Conservation (phyloP, 441 rosid genomes). For the Arabidopsis hybrid region DNA sequence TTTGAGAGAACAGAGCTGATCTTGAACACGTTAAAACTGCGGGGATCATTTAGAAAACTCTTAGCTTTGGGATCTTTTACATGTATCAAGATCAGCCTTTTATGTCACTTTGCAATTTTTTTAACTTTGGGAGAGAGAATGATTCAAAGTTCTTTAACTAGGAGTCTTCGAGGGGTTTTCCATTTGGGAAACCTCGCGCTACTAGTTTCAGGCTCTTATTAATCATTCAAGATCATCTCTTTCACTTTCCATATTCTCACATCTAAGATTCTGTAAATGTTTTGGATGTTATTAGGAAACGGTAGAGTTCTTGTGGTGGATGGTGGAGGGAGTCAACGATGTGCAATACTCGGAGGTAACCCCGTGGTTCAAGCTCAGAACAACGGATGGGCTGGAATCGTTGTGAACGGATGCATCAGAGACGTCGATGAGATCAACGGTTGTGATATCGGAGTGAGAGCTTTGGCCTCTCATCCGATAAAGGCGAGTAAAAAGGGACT, state of each 20-base stretch:
- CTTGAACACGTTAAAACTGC: not conserved
- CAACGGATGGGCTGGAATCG: constrained; percentile 96
- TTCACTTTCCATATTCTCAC: not conserved
- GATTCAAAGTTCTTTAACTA: not conserved
- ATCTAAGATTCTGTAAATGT: not conserved
- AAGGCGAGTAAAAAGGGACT: constrained; percentile 92
- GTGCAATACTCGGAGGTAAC: constrained; percentile 91
- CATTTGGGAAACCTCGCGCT: not conserved
- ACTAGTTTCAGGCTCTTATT: not conserved
- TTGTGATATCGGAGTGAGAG: constrained; percentile 98
- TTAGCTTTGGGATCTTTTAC: not conserved
- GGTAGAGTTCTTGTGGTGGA: constrained; percentile 97
- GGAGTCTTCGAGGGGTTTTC: not conserved
- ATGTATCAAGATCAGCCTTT: not conserved
- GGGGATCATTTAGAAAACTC: too few relatives aligned
- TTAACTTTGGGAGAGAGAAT: not conserved
- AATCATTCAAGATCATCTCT: not conserved
- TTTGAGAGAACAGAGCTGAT: not conserved
- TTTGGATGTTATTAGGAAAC: constrained; percentile 41
- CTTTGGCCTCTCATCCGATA: constrained; percentile 92
- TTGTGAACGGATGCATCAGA: constrained; percentile 89
- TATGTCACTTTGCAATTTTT: not conserved
- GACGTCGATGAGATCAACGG: constrained; percentile 97
- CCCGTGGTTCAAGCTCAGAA: constrained; percentile 98
- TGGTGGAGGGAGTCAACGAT: constrained; percentile 93